Evolutionary conservation across 305 asterid species (phyloP), one percentile per base, ranked within the genome.

Genomic region (Fraxinus baroniana): DNA sequence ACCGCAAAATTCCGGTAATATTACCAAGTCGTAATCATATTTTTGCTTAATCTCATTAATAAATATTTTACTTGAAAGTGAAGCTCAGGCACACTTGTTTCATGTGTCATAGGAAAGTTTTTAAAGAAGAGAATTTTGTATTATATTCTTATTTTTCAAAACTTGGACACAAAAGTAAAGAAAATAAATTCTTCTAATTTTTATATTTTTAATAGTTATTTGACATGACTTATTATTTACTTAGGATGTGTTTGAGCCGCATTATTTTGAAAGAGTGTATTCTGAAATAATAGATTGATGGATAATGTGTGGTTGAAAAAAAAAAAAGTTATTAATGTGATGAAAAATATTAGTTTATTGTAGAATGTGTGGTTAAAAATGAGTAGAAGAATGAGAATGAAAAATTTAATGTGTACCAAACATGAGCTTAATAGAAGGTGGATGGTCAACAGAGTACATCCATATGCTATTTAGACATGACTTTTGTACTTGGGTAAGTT

Each of bases 1-100:
- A 86, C 64, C 89, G 89, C 79, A 91, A 91, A 76, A 92, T 96
- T 78, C 84, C 90, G 90, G 98, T 95, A 93, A 83, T 81, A 32
- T 77, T 71, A 22, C 77, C 44, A 5, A n/a, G 46, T 76, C 28
- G 2, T 72, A 24, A 18, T 35, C 20, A 60, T 77, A 24, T 39
- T 62, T 78, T 79, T 24, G 22, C 73, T 79, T 85, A 60, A 4
- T 77, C n/a, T 80, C 15, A 17, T n/a, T 52, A 60, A 24, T 18
- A 33, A 71, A 5, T 15, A 33, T 26, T 26, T 26, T 68, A 71
- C 46, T 71, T 5, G 76, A 32, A 71, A 30, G 44, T 71, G 41
- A 30, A 22, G 3, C 76, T 71, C 76, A 71, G 37, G 74, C 18
- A 10, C 73, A 64, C 73, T 12, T 10, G 73, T 64, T 68, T 18